Base-by-base conservation (phyloP, 768 basidiomycete species). In the Leccinum obscurum region DNA sequence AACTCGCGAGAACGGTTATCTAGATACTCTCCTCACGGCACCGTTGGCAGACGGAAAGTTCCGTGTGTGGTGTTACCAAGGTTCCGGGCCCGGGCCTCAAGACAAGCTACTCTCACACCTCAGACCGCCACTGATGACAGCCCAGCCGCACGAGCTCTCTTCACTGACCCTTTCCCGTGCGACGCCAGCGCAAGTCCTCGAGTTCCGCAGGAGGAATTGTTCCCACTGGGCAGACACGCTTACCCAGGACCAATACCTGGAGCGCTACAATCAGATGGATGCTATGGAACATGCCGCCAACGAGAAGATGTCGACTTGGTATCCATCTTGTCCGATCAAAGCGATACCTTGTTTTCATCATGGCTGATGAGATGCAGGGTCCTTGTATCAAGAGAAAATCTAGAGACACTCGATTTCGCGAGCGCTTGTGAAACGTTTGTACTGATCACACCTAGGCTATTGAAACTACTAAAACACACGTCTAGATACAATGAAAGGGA, bases 301-400 rank as follows among this genome's bases (percentile, higher is more conserved):
- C 83, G 44, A 78, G 13, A 35, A 0, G 6, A 6, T 35, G 34
- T 6, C 76, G 37, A 80, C 79, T 44, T 86, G 85, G 85, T 84
- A 68, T 39, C 57, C 49, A 15, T 52, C 52, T 6, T 30, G 28
- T 50, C 13, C 48, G 46, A 46, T 24, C 20, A 13, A 62, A 15
- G 35, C 32, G 9, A 39, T 7, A 24, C 20, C 41, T 26, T 17
- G 11, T 48, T 39, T 37, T 51, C 2, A 41, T 24, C 28, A 24
- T 24, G 30, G 41, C 8, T 54, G 34, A 46, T 22, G 46, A 35
- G 32, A 46, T 46, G 26, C 41, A 61, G 86, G 86, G 81, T 88
- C 4, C 72, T 87, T 14, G 83, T 81, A n/a, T 81, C 81, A 6
- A 74, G 83, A 58, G 73, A 76, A 46, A 69, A 82, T 60, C 80